Evolutionary conservation across 2,329 filamentous ascomycete species (phyloP), one percentile per base, ranked within the genome.

Genomic region (Didymellaceae sp.): DNA sequence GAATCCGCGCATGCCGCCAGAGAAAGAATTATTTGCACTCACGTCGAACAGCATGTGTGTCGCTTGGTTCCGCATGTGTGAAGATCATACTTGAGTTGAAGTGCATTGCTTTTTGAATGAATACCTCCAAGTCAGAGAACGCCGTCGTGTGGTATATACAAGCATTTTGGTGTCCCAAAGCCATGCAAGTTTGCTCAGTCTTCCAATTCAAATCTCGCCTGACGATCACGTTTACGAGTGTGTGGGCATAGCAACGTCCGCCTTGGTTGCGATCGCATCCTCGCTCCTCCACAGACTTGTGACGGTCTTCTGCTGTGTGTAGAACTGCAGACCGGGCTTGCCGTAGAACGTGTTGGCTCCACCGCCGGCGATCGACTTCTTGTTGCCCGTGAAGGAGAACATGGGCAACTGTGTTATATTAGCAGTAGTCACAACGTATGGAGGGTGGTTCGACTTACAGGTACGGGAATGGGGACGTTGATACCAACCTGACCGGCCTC

Each of bases 241-340:
- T 25, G 84, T 88, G 16, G 93, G 93, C 93, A 97, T 97, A 55
- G 89, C 83, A 9, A 95, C 91, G 66, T 87, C 85, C 13, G 92
- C 92, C 82, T 92, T 93, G 61, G 86, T 89, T 46, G 86, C 87
- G 39, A 94, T 83, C 1, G 91, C 92, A 77, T 97, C 92, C 67
- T 92, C 86, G 54, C 83, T 86, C 68, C 86, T 85, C 94, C 94
- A 99, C 72, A 95, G 77, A 61, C 90, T 88, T 44, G 94, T 99
- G 39, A 99, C 94, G 2, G 94, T 99, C 89, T 99, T 97, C 70
- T 89, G 84, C 78, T 97, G 94, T 3, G 94, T 99, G 76, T 96
- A 97, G 73, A 99, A 99, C 71, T 89, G 87, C 71, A 99, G 77
- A 18, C 93, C 94, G 0, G 91, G 90, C 75, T 90, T 89, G 61